phyloP scores from a whole-genome alignment of 2,329 filamentous ascomycete genomes.

The Calonectria montana region DNA sequence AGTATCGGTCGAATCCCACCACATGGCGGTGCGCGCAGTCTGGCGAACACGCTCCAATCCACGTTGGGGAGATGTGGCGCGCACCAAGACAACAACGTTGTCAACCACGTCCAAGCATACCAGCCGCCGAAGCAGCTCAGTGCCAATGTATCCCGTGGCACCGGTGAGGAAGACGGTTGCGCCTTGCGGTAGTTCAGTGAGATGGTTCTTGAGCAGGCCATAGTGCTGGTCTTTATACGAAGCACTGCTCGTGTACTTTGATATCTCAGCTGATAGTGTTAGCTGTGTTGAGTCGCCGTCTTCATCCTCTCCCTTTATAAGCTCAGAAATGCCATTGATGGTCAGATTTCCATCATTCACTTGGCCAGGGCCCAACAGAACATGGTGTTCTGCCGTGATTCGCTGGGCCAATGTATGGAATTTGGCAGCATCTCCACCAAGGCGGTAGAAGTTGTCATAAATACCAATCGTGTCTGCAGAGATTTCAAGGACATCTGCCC shows the following conservation, averaged over 20 bases:
- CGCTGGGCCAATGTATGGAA: not conserved
- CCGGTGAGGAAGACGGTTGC: conserved; percentile 24
- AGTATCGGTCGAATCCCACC: conserved; percentile 27
- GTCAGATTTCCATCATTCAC: not conserved
- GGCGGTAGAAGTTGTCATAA: conserved; percentile 5
- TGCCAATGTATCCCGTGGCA: conserved; percentile 21
- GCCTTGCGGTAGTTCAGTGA: not conserved
- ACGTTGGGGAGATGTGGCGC: conserved; percentile 17
- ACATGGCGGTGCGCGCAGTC: conserved; percentile 21
- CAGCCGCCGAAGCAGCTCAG: conserved; percentile 19
- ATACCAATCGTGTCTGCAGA: conserved; percentile 41
- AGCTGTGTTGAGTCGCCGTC: not conserved
- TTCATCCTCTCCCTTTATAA: not conserved
- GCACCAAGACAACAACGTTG: conserved; percentile 40
- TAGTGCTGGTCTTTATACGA: not conserved
- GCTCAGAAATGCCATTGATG: not conserved
- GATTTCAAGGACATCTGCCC: conserved; percentile 40
- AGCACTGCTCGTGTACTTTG: not conserved
- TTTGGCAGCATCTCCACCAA: conserved; percentile 17
- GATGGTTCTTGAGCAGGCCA: not conserved
- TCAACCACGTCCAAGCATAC: conserved; percentile 32
- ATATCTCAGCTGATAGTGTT: not conserved
- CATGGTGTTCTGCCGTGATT: not conserved
- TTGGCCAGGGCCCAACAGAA: not conserved
- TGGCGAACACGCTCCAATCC: conserved; percentile 25